Evolutionary conservation across 129 eudicot species (phyloP).

Genomic region (Kitagawia praeruptora): DNA sequence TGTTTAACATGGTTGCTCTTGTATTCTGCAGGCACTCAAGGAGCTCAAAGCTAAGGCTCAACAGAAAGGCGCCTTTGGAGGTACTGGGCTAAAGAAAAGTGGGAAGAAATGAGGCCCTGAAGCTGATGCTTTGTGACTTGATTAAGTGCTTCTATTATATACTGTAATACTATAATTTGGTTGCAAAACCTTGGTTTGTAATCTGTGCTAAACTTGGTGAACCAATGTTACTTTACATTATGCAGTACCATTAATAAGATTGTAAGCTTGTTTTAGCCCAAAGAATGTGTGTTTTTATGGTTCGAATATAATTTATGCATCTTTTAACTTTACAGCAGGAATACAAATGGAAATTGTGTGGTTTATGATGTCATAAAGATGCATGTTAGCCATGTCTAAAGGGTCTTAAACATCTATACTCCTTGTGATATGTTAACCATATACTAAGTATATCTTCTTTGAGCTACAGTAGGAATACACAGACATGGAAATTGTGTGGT

Average conservation of each 20-base stretch:
- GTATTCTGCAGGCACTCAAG: background rate
- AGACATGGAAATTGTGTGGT: too few relatives aligned
- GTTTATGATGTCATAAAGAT: background rate
- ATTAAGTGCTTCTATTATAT: background rate
- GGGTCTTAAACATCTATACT: background rate
- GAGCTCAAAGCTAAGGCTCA: constrained; percentile 1
- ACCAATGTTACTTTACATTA: background rate
- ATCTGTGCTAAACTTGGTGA: background rate
- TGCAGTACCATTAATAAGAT: background rate
- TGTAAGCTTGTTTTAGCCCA: background rate
- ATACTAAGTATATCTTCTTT: too few relatives aligned
- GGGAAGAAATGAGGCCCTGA: background rate
- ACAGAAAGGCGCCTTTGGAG: background rate
- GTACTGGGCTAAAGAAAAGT: background rate
- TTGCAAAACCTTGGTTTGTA: background rate
- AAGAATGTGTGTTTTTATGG: background rate
- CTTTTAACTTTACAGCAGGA: background rate
- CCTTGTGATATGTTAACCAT: too few relatives aligned
- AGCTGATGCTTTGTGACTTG: background rate
- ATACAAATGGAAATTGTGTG: background rate
- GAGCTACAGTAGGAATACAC: too few relatives aligned
- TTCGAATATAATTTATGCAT: background rate
- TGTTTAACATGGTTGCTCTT: background rate
- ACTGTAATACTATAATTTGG: background rate
- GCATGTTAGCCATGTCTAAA: background rate